A percentile compares a stretch with the other conserved stretches of the same genome.
These are phyloP conservation scores for Inonotus obliquus DNA, from an alignment of 1,284 basidiomycete species.

Conservation along the genomic window DNA sequence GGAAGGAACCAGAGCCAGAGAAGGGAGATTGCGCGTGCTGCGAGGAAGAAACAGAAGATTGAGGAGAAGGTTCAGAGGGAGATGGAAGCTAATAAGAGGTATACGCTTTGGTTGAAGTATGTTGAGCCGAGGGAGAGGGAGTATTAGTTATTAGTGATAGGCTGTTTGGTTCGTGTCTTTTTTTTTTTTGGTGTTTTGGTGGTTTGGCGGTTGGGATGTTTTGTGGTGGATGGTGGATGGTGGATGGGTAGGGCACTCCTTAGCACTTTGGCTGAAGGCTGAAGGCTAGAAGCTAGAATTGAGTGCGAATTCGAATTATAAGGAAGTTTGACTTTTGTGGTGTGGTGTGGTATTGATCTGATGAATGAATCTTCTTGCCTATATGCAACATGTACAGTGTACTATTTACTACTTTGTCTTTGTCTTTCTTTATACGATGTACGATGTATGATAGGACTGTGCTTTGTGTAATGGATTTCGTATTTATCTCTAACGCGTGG, in stretches of 20 bases:
- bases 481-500: not conserved
- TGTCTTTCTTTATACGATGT: too few relatives aligned
- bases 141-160: not conserved
- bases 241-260: not conserved
- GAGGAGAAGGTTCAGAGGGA: slow-evolving; percentile 56
- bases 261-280: too few relatives aligned
- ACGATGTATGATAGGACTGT: not conserved
- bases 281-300: too few relatives aligned
- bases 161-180: too few relatives aligned
- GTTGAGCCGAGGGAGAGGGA: slow-evolving; percentile 22
- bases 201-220: not conserved
- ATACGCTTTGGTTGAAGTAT: slow-evolving; percentile 57
- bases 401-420: not conserved
- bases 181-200: too few relatives aligned
- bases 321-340: not conserved
- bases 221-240: too few relatives aligned
- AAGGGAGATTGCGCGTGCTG: slow-evolving; percentile 38
- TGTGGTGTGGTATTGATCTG: too few relatives aligned
- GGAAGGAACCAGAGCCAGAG: slow-evolving; percentile 24
- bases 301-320: not conserved
- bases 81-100: slow-evolving; percentile 50
- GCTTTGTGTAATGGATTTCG: not conserved
- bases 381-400: not conserved
- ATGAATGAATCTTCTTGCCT: too few relatives aligned
- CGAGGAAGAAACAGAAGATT: slow-evolving; percentile 44